These are phyloP conservation scores for Taphrina flavorubra DNA, from an alignment of 1,139 yeast genomes.

Conservation along the genomic window DNA sequence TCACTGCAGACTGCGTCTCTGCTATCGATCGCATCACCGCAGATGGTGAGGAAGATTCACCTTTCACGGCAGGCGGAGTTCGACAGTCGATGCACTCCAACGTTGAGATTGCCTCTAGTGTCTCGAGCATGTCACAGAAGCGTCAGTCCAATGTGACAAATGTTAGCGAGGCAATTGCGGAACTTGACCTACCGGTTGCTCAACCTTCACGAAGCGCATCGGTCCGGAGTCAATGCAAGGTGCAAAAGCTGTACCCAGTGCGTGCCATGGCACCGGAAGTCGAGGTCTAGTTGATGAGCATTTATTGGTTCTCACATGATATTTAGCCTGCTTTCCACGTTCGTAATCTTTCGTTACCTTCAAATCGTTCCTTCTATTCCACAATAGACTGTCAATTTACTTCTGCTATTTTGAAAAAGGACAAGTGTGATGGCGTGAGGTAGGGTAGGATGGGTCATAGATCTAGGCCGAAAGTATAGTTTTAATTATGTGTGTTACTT, in stretches of 20 bases:
- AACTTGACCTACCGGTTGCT: constrained; percentile 7
- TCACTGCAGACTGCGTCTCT: constrained; percentile 34
- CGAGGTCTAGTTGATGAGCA: not conserved
- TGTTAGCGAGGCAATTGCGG: constrained; percentile 16
- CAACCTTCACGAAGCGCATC: not conserved
- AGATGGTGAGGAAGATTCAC: constrained; percentile 25
- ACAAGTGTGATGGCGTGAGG: too few relatives aligned
- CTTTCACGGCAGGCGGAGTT: constrained; percentile 2
- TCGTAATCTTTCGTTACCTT: not conserved
- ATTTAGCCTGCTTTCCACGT: too few relatives aligned
- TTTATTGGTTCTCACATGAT: too few relatives aligned
- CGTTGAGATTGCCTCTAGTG: not conserved
- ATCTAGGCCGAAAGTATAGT: not conserved
- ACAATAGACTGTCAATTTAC: not conserved
- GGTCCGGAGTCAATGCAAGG: not conserved
- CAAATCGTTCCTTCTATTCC: not conserved
- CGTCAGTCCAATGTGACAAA: constrained; percentile 17
- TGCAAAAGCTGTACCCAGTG: not conserved
- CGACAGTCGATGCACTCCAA: constrained; percentile 7
- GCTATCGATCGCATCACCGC: constrained; percentile 36
- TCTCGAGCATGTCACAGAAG: constrained; percentile 9
- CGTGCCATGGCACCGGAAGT: not conserved
- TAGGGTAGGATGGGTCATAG: too few relatives aligned
- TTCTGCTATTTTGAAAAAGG: too few relatives aligned
- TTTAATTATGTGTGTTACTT: not conserved